A percentile compares a stretch with the other conserved stretches of the same genome.
Evolutionary conservation across 2,329 filamentous ascomycete species (phyloP).

Genomic region (Chaetomiaceae sp.): DNA sequence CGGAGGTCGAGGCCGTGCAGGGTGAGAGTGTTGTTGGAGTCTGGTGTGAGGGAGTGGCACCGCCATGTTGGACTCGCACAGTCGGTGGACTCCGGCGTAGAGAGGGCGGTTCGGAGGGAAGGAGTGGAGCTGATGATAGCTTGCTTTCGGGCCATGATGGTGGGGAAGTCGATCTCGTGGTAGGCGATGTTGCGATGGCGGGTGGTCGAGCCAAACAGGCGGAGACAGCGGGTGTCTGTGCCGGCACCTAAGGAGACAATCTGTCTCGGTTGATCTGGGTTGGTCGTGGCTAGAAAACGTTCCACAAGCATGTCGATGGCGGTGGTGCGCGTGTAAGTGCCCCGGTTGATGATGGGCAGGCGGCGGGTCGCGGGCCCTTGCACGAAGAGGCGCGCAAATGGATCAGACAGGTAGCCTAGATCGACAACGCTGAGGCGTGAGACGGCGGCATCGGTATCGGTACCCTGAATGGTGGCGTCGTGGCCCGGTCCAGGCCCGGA

Average conservation of each 20-base stretch:
- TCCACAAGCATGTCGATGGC: slow-evolving; percentile 74
- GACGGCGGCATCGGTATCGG: slow-evolving; percentile 84
- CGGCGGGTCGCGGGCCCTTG: slow-evolving; percentile 49
- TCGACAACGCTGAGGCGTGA: slow-evolving; percentile 85
- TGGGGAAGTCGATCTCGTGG: slow-evolving; percentile 86
- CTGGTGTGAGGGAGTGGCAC: not conserved
- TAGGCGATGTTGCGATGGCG: slow-evolving; percentile 53
- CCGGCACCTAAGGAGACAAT: slow-evolving; percentile 91
- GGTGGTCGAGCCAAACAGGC: slow-evolving; percentile 54
- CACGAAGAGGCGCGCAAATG: slow-evolving; percentile 68
- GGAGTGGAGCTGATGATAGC: slow-evolving; percentile 39
- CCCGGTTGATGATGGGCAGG: slow-evolving; percentile 90
- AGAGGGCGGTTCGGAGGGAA: slow-evolving; percentile 24
- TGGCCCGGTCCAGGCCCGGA: slow-evolving; percentile 37
- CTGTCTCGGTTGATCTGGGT: slow-evolving; percentile 47
- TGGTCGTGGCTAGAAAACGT: slow-evolving; percentile 54
- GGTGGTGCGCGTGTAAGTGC: slow-evolving; percentile 84
- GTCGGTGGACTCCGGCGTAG: slow-evolving; percentile 1
- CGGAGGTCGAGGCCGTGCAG: slow-evolving; percentile 68
- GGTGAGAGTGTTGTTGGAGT: slow-evolving; percentile 14
- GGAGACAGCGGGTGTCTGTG: slow-evolving; percentile 84
- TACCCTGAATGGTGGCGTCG: slow-evolving; percentile 76
- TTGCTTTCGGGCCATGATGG: slow-evolving; percentile 65
- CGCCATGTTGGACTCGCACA: slow-evolving; percentile 4
- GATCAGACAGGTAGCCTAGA: slow-evolving; percentile 76